Evolutionary conservation across 148 eudicot species (phyloP), one percentile per base, ranked within the genome.

Genomic region (Pouteria glomerata): DNA sequence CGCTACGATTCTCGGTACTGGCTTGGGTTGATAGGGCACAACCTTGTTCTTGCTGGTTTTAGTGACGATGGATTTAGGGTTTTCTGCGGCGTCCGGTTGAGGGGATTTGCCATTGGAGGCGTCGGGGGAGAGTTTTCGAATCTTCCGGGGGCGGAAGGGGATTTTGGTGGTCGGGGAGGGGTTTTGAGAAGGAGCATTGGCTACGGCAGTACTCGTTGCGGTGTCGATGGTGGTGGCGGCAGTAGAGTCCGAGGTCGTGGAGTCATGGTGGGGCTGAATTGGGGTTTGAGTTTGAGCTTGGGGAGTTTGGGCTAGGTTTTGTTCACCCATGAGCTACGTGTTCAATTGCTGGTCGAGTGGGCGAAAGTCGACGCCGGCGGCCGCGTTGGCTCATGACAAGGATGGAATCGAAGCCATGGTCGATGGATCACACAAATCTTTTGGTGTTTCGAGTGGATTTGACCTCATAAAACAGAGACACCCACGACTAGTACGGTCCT

Each of bases 111-210:
- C 23, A 34, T 63, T 33, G 55, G 75, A 1, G 45, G 50, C 8
- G 23, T 72, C 82, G 1, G 81, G 74, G 37, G 89, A 80, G 57
- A 86, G 76, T 59, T 79, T 86, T 2, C 79, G 80, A 69, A 77
- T 72, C 78, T 86, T 86, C 8, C 81, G 77, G 4, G 87, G 86
- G n/a, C 89, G 86, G 31, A 81, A 66, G 27, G 79, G 84, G 67
- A 86, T 82, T 47, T 86, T 86, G 18, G 85, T 1, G 4, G 77
- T 62, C 13, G 66, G 66, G 10, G 70, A 30, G 44, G 70, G 70
- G 60, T 63, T 69, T 69, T 68, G 77, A 0, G 78, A 55, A 27
- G 76, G 77, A 12, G 68, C 72, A 58, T 71, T 56, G 58, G 63
- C 33, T 24, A 42, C 14, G 64, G 68, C 34, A 8, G 53, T 44